Conservation (phyloP, 1,139 yeast genomes). For the Blastobotrys serpentis region DNA sequence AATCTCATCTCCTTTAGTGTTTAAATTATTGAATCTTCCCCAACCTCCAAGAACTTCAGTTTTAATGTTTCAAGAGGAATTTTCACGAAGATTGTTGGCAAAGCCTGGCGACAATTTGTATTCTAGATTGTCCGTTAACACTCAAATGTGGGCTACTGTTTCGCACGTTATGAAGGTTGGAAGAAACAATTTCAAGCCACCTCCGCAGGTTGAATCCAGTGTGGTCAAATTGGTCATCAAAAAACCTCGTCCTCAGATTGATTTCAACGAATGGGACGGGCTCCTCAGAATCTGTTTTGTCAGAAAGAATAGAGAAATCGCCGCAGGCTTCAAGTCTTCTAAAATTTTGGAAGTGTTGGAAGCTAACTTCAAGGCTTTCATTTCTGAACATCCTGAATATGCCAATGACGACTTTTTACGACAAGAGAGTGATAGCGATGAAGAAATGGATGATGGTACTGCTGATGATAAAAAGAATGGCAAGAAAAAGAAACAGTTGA, state of each 20-base stretch:
- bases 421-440: constrained; percentile 33
- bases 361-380: constrained; percentile 78
- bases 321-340: constrained; percentile 86
- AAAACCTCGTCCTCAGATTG: constrained; percentile 86
- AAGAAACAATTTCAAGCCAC: constrained; percentile 93
- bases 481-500: constrained; percentile 28
- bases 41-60: constrained; percentile 93
- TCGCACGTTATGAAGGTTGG: constrained; percentile 99
- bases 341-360: constrained; percentile 84
- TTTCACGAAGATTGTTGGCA: constrained; percentile 88
- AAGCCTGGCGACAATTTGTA: constrained; percentile 93
- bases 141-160: constrained; percentile 99
- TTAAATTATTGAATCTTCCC: constrained; percentile 86
- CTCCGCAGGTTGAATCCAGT: constrained; percentile 97
- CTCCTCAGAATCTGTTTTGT: constrained; percentile 85
- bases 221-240: constrained; percentile 93
- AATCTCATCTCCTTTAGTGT: constrained; percentile 93
- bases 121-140: constrained; percentile 92
- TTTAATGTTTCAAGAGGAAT: constrained; percentile 97
- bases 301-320: constrained; percentile 86
- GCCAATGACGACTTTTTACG: constrained; percentile 21
- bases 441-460: constrained; percentile 46
- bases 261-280: constrained; percentile 97
- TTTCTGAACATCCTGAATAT: constrained; percentile 52
- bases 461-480: constrained; percentile 52